A percentile compares a stretch with the other conserved stretches of the same genome.
Conservation (phyloP, 345 rosid species). For the Hypericum perforatum region DNA sequence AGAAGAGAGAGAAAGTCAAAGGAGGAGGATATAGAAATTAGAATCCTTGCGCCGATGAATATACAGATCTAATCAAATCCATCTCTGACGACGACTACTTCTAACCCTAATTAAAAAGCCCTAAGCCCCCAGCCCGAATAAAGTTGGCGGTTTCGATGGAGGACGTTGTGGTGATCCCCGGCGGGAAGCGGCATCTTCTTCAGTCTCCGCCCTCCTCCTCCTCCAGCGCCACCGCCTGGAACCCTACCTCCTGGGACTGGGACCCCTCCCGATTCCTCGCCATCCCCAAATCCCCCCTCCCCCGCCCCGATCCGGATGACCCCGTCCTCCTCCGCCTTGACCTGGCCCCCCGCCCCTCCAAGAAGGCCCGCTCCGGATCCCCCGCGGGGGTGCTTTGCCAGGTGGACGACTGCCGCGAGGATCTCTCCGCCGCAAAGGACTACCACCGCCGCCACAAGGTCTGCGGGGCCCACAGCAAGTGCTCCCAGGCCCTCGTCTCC, state of each 20-base stretch:
- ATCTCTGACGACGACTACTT: too few relatives aligned
- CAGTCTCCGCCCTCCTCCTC: constrained; percentile 19
- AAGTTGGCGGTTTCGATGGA: too few relatives aligned
- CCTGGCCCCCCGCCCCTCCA: constrained; percentile 58
- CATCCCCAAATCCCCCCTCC: constrained; percentile 27
- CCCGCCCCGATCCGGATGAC: constrained; percentile 13
- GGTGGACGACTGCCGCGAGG: constrained; percentile 72
- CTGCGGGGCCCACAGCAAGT: constrained; percentile 78
- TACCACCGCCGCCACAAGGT: constrained; percentile 91
- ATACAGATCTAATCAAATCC: too few relatives aligned
- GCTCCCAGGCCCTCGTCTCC: constrained; percentile 61
- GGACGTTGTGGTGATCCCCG: constrained; percentile 13
- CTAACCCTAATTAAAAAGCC: too few relatives aligned
- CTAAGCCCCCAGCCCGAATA: too few relatives aligned
- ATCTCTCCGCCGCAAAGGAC: constrained; percentile 72
- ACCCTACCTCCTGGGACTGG: constrained; percentile 71
- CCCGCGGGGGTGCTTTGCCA: constrained; percentile 62
- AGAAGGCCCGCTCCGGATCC: constrained; percentile 69
- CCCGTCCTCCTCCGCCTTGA: constrained; percentile 59
- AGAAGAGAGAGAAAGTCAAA: too few relatives aligned
- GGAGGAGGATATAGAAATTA: too few relatives aligned
- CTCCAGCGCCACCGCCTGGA: constrained; percentile 51
- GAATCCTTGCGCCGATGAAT: too few relatives aligned
- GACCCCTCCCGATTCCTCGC: constrained; percentile 59
- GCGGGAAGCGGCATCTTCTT: constrained; percentile 17